phyloP scores from a whole-genome alignment of 768 basidiomycete genomes.

The Boletus huronensis region DNA sequence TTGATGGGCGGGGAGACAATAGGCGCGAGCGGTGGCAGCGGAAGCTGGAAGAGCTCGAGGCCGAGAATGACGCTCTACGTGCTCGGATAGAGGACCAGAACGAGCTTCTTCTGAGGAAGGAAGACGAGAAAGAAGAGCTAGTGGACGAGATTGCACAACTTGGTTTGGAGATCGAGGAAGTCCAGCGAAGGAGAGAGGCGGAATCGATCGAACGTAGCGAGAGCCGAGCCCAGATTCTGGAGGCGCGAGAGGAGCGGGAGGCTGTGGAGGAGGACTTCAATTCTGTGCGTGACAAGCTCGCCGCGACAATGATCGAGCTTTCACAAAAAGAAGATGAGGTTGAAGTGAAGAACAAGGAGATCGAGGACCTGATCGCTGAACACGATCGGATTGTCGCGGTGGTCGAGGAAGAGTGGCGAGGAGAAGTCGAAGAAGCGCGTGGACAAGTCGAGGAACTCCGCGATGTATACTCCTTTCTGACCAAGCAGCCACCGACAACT shows the following conservation, averaged over 20 bases:
- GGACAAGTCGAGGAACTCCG: constrained; percentile 76
- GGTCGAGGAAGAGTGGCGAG: constrained; percentile 83
- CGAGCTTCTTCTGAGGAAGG: constrained; percentile 50
- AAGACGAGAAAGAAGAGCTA: constrained; percentile 73
- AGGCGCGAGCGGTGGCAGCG: constrained; percentile 44
- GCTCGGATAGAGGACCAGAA: constrained; percentile 55
- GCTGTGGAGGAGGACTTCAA: constrained; percentile 79
- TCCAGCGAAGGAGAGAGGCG: constrained; percentile 58
- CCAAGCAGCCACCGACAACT: neutral
- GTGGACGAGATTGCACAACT: constrained; percentile 62
- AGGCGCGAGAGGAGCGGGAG: constrained; percentile 71
- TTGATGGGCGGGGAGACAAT: constrained; percentile 39
- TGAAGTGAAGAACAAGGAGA: constrained; percentile 71
- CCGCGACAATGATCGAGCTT: constrained; percentile 76
- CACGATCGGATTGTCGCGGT: constrained; percentile 68
- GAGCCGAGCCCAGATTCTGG: constrained; percentile 66
- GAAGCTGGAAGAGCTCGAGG: constrained; percentile 56
- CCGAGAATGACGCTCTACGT: constrained; percentile 60
- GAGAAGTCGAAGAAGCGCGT: constrained; percentile 79
- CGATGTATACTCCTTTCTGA: constrained; percentile 46
- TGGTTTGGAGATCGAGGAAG: constrained; percentile 61
- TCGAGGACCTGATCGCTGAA: constrained; percentile 73
- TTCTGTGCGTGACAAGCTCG: constrained; percentile 68
- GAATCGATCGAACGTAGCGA: constrained; percentile 68
- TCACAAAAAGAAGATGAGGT: constrained; percentile 87